Base-by-base conservation (phyloP, 2,329 filamentous ascomycete genomes). In the Fusarium sp. region DNA sequence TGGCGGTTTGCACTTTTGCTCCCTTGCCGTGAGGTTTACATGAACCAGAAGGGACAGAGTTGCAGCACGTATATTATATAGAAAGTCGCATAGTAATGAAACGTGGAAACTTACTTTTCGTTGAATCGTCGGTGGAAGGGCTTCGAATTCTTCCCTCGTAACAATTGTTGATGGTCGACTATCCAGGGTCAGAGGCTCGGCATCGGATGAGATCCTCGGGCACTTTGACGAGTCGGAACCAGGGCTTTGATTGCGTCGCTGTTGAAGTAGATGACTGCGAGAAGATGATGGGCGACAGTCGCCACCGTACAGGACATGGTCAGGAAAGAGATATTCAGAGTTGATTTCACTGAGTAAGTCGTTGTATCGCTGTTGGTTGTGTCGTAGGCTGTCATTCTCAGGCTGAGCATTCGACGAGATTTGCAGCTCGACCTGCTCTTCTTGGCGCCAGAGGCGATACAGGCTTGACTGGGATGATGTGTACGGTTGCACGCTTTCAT, bases 91-190 rank as follows among this genome's bases (percentile, higher is more conserved):
- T 14, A 38, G 32, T n/a, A 63, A 48, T 60, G 49, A 60, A 49
- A 66, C 43, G 19, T 15, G 41, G n/a, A 15, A 52, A 77, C 82
- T 78, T 75, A 86, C 84, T 77, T 86, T 86, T 73, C 83, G 78
- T 68, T 82, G 78, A 49, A 86, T 78, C 14, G 82, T 82, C 21
- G 80, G 80, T 17, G 84, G 84, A 10, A 86, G 74, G 36, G 79
- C 78, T 62, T 84, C 80, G 56, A 84, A 84, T 48, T 78, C 75
- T 29, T 75, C 70, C 57, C 65, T 75, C 2, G 77, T 77, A 61
- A 77, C 75, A 19, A 58, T 62, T 43, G 61, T 65, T 27, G 71
- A 69, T 44, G 70, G 60, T n/a, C 58, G 61, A 47, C 55, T 64
- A n/a, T 68, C 64, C 23, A 61, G 52, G 13, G 62, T 48, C 23